These are phyloP conservation scores for Paraleonurus japonicus DNA, from an alignment of 257 asterid genomes.

Conservation along the genomic window DNA sequence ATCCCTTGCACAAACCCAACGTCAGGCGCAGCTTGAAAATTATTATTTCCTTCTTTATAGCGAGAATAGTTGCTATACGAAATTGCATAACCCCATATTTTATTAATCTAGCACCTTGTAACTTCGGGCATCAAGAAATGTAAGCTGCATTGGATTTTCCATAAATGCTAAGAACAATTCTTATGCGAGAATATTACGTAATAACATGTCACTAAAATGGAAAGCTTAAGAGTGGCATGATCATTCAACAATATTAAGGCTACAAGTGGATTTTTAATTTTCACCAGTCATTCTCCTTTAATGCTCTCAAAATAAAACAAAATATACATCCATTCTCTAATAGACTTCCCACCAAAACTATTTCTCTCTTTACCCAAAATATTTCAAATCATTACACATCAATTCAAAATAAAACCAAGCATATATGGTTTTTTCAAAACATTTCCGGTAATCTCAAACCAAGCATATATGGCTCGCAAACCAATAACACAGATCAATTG, in stretches of 20 bases:
- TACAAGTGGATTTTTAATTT: not conserved
- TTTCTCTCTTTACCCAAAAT: not conserved
- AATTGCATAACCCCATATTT: not conserved
- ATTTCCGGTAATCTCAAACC: not conserved
- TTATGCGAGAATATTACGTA: no score
- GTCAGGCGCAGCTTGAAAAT: not conserved
- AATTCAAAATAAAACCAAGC: not conserved
- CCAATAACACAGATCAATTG: no score
- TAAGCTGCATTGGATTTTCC: not conserved
- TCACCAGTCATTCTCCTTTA: not conserved
- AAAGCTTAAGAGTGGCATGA: not conserved
- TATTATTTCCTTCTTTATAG: not conserved
- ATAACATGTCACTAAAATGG: no score
- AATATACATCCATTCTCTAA: not conserved
- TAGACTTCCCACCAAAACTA: not conserved
- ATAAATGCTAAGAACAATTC: not conserved
- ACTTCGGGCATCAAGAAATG: not conserved
- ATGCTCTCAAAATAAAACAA: not conserved
- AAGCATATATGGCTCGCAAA: no score
- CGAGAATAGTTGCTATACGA: not conserved
- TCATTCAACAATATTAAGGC: not conserved
- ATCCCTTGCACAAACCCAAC: not conserved
- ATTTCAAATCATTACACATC: not conserved
- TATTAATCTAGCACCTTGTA: not conserved
- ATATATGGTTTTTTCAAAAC: not conserved